These are phyloP conservation scores for Phytopythium helicoides DNA, from an alignment of 352 stramenopile species.

Conservation along the genomic window DNA sequence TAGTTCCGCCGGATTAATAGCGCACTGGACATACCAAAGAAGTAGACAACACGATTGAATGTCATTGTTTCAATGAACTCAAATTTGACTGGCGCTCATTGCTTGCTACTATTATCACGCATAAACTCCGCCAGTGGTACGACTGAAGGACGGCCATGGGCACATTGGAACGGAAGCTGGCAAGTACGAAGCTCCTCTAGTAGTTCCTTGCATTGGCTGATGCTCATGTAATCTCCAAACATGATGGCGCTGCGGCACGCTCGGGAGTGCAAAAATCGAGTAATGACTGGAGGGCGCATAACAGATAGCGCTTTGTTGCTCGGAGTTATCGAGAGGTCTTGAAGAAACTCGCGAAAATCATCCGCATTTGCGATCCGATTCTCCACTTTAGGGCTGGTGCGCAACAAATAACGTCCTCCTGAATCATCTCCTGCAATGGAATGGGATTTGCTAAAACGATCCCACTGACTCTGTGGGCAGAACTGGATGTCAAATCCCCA, in stretches of 20 bases:
- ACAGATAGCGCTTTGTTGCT: conserved; percentile 15
- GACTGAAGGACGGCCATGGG: conserved; percentile 87
- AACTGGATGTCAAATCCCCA: conserved; percentile 85
- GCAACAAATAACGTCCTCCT: conserved; percentile 24
- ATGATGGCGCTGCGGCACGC: conserved; percentile 92
- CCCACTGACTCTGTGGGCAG: conserved; percentile 5
- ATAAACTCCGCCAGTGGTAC: conserved; percentile 80
- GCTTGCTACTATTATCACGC: not conserved
- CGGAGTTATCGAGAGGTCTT: conserved; percentile 38
- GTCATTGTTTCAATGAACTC: no score
- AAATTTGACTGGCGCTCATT: no score
- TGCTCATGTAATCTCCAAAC: conserved; percentile 87
- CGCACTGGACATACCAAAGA: conserved; percentile 38
- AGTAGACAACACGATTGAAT: not conserved
- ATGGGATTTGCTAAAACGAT: conserved; percentile 1
- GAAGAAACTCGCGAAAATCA: conserved; percentile 88
- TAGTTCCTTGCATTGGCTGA: conserved; percentile 66
- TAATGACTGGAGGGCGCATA: conserved; percentile 74
- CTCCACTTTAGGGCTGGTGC: conserved; percentile 66
- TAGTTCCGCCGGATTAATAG: conserved; percentile 67
- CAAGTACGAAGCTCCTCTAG: conserved; percentile 73
- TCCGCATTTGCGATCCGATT: conserved; percentile 51
- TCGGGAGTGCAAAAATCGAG: conserved; percentile 80
- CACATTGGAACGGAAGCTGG: conserved; percentile 89
- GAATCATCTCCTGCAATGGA: conserved; percentile 4